Conservation (phyloP, 306 rosid species). For the Morella rubra region DNA sequence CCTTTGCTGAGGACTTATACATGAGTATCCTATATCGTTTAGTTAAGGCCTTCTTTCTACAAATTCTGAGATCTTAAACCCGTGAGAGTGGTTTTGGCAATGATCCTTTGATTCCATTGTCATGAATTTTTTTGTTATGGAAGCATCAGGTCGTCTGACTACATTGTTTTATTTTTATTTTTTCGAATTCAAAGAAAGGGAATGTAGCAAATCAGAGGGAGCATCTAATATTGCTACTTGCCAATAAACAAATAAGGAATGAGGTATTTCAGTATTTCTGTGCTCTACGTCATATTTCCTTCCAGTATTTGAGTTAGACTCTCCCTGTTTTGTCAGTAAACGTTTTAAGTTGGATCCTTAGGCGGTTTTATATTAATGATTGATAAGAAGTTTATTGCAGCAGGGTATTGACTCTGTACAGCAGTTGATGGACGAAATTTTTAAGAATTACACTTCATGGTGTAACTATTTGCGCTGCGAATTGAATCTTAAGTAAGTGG, state of each 20-base stretch:
- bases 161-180: background rate
- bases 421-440: constrained; percentile 45
- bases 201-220: constrained; percentile 98
- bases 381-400: constrained; percentile 55
- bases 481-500: constrained; percentile 57
- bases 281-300: constrained; percentile 11
- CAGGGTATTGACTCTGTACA: constrained; percentile 51
- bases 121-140: too few relatives aligned
- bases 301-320: constrained; percentile 1
- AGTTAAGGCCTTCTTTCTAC: too few relatives aligned
- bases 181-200: constrained; percentile 75
- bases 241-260: constrained; percentile 63
- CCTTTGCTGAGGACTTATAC: too few relatives aligned
- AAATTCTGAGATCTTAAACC: too few relatives aligned
- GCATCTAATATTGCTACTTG: constrained; percentile 86
- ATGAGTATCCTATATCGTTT: too few relatives aligned
- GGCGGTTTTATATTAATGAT: constrained; percentile 25
- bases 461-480: constrained; percentile 68
- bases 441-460: constrained; percentile 93
- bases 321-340: constrained; percentile 4
- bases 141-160: too few relatives aligned
- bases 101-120: background rate
- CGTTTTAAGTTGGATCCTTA: constrained; percentile 11
- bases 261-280: constrained; percentile 43
- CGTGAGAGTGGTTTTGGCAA: background rate